Evolutionary conservation across 2,329 filamentous ascomycete genomes (phyloP).

Genomic region (Aureobasidium namibiae): DNA sequence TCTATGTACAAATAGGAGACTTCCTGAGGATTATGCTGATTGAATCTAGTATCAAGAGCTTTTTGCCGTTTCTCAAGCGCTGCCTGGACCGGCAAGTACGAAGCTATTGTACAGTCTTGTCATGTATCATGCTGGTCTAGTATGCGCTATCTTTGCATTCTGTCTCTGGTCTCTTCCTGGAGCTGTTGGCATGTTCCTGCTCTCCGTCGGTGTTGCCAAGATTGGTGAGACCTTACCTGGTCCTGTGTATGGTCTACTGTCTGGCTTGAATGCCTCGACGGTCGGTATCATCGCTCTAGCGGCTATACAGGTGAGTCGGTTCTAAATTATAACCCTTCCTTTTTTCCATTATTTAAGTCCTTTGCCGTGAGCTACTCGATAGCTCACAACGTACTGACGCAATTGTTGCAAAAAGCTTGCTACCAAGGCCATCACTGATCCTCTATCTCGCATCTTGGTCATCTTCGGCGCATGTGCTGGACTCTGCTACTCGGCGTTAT

Average conservation of each 20-base stretch:
- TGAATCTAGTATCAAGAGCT: conserved; percentile 65
- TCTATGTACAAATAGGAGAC: too few species aligned
- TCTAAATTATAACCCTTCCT: too few species aligned
- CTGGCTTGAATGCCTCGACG: conserved; percentile 62
- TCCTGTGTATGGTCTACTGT: conserved; percentile 60
- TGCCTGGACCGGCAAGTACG: conserved; percentile 60
- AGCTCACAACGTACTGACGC: too few species aligned
- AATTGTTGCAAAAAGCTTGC: conserved; percentile 47
- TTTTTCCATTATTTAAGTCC: too few species aligned
- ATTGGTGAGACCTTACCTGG: conserved; percentile 52
- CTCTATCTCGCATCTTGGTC: conserved; percentile 54
- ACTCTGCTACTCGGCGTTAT: conserved; percentile 61
- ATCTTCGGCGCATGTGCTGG: conserved; percentile 56
- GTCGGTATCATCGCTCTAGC: conserved; percentile 66
- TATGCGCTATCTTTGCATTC: conserved; percentile 52
- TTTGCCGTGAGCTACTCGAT: too few species aligned
- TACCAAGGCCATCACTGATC: conserved; percentile 59
- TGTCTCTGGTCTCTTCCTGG: conserved; percentile 62
- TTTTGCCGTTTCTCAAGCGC: conserved; percentile 59
- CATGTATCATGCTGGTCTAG: conserved; percentile 52
- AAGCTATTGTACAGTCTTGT: conserved; percentile 66
- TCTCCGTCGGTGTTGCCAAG: conserved; percentile 56
- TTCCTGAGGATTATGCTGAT: too few species aligned
- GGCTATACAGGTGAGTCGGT: conserved; percentile 40
- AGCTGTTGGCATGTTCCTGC: conserved; percentile 60